These are phyloP conservation scores for Aspergillus mulundensis DNA, from an alignment of 495 filamentous ascomycete genomes.

Conservation along the genomic window DNA sequence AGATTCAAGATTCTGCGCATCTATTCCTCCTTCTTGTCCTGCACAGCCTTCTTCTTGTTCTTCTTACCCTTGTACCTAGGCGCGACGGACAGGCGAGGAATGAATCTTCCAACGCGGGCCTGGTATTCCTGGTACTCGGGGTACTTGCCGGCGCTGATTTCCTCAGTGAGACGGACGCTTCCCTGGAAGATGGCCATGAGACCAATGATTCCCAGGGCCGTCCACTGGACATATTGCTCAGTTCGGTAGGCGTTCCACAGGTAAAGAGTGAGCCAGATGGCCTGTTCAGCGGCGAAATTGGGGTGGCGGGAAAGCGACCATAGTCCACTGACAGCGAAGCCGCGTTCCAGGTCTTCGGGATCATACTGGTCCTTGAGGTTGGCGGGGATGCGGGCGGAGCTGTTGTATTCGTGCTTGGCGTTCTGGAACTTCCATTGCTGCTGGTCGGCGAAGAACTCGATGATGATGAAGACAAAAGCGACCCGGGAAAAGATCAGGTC, in stretches of 20 bases:
- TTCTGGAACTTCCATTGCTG: slow-evolving; percentile 90
- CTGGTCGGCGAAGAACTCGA: slow-evolving; percentile 81
- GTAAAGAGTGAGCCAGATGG: slow-evolving; percentile 84
- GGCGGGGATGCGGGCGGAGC: slow-evolving; percentile 63
- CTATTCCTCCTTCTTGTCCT: slow-evolving; percentile 7
- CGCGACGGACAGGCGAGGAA: slow-evolving; percentile 58
- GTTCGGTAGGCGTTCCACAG: slow-evolving; percentile 77
- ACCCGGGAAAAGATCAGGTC: slow-evolving; percentile 67
- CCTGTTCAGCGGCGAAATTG: slow-evolving; percentile 90
- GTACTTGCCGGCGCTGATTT: slow-evolving; percentile 76
- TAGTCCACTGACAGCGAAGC: slow-evolving; percentile 81
- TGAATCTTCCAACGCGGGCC: slow-evolving; percentile 71
- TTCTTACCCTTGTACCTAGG: slow-evolving; percentile 29
- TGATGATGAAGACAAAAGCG: slow-evolving; percentile 65
- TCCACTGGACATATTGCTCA: slow-evolving; percentile 71
- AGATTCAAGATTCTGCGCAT: background rate
- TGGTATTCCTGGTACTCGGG: slow-evolving; percentile 85
- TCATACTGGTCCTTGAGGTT: slow-evolving; percentile 39
- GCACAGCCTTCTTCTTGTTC: slow-evolving; percentile 21
- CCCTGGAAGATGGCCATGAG: slow-evolving; percentile 82
- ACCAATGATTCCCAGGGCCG: slow-evolving; percentile 60
- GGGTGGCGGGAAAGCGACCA: slow-evolving; percentile 88
- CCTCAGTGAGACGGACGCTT: slow-evolving; percentile 82
- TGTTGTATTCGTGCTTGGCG: slow-evolving; percentile 72
- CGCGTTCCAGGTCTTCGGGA: slow-evolving; percentile 80